Percentiles rank a stretch among this genome's conserved stretches.
Conservation (phyloP, 345 rosid species). For the Salix caprea region DNA sequence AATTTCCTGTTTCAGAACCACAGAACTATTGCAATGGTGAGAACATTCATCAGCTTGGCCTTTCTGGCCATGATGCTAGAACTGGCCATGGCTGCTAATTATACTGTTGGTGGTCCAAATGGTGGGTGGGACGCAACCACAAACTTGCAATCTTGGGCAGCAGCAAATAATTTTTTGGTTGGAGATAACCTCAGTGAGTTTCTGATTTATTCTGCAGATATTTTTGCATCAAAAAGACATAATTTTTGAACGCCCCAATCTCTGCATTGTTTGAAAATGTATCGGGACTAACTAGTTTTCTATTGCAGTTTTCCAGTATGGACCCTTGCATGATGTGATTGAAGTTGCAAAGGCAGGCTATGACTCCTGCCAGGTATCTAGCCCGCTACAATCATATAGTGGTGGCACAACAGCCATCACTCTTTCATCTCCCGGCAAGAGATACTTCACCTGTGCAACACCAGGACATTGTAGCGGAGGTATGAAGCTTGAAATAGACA, state of each 20-base stretch:
- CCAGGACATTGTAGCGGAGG: conserved; percentile 66
- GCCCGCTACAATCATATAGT: conserved; percentile 35
- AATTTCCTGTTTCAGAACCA: not conserved
- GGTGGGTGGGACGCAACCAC: conserved; percentile 61
- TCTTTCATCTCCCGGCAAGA: conserved; percentile 57
- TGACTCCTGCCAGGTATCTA: conserved; percentile 48
- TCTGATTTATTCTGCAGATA: not conserved
- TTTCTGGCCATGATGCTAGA: conserved; percentile 36
- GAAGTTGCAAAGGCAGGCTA: conserved; percentile 59
- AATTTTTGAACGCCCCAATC: not conserved
- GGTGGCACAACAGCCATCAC: conserved; percentile 53
- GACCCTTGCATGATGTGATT: conserved; percentile 45
- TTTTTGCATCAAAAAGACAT: too few relatives aligned
- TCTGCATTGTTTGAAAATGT: not conserved
- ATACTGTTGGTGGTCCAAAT: conserved; percentile 57
- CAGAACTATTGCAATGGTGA: conserved; percentile 12
- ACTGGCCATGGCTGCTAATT: conserved; percentile 46
- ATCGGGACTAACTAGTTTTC: not conserved
- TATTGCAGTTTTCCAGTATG: conserved; percentile 53
- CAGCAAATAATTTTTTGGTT: conserved; percentile 42
- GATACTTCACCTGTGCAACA: conserved; percentile 74
- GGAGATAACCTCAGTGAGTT: conserved; percentile 73
- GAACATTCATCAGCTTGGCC: conserved; percentile 24
- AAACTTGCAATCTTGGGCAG: conserved; percentile 49
- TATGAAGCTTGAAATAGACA: conserved; percentile 63